phyloP scores from a whole-genome alignment of 805 yeast genomes.

The Jamesozyma rosinii region DNA sequence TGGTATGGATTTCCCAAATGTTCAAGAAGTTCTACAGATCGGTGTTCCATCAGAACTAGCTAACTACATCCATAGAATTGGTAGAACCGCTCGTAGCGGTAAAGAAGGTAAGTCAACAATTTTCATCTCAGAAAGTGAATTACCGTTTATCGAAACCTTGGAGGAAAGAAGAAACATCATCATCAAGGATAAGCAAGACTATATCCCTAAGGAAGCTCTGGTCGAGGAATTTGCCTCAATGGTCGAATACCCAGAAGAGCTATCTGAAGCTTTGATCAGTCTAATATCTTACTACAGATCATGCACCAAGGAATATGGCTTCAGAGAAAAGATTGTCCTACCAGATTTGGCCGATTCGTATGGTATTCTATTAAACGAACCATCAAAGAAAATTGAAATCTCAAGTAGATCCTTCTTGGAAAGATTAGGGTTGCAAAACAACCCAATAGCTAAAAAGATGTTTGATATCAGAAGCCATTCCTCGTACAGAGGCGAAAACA shows the following conservation, averaged over 20 bases:
- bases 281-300: slow-evolving; percentile 33
- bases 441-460: slow-evolving; percentile 16
- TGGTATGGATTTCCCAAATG: slow-evolving; percentile 91
- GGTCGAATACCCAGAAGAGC: slow-evolving; percentile 17
- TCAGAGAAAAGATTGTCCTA: slow-evolving; percentile 19
- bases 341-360: slow-evolving; percentile 20
- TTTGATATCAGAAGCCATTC: slow-evolving; percentile 11
- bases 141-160: slow-evolving; percentile 44
- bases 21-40: slow-evolving; percentile 75
- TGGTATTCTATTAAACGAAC: slow-evolving; percentile 19
- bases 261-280: slow-evolving; percentile 29
- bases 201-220: slow-evolving; percentile 31
- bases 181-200: slow-evolving; percentile 38
- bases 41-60: slow-evolving; percentile 66
- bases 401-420: slow-evolving; percentile 12
- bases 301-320: slow-evolving; percentile 26
- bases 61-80: slow-evolving; percentile 87
- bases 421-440: slow-evolving; percentile 19
- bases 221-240: slow-evolving; percentile 21
- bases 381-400: slow-evolving; percentile 17
- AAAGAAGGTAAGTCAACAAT: slow-evolving; percentile 61
- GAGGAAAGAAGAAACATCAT: slow-evolving; percentile 43
- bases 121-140: slow-evolving; percentile 49
- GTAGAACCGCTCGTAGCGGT: slow-evolving; percentile 94
- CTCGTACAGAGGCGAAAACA: not conserved